Evolutionary conservation across 2,329 filamentous ascomycete genomes (phyloP).

Genomic region (Lasiodiplodia gonubiensis): DNA sequence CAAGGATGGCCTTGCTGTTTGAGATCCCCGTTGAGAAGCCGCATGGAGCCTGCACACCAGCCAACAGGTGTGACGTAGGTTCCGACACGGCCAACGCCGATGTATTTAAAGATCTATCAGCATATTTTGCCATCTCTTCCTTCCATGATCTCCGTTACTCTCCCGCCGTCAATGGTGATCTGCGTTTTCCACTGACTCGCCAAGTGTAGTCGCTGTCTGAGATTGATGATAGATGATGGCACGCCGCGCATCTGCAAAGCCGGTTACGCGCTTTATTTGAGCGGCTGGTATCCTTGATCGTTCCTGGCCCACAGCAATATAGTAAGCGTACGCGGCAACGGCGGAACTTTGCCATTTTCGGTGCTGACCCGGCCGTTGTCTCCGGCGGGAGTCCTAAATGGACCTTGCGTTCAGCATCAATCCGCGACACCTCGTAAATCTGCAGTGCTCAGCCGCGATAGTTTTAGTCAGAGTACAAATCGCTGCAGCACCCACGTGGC

Average conservation of each 20-base stretch:
- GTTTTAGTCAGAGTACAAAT: background rate
- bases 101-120: background rate
- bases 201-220: background rate
- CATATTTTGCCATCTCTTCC: too few relatives aligned
- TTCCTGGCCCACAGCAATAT: background rate
- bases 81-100: background rate
- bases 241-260: background rate
- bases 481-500: background rate
- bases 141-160: conserved; percentile 9
- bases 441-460: background rate
- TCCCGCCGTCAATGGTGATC: conserved; percentile 6
- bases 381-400: background rate
- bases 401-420: background rate
- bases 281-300: background rate
- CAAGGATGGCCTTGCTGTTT: conserved; percentile 13
- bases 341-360: background rate
- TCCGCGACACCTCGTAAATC: background rate
- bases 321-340: background rate
- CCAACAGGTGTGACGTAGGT: background rate
- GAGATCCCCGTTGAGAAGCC: background rate
- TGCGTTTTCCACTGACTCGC: background rate
- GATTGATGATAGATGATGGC: background rate
- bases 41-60: background rate
- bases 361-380: background rate
- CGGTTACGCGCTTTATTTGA: background rate